These are phyloP conservation scores for Purpureocillium lavendulum DNA, from an alignment of 2,329 filamentous ascomycete genomes.

Conservation along the genomic window DNA sequence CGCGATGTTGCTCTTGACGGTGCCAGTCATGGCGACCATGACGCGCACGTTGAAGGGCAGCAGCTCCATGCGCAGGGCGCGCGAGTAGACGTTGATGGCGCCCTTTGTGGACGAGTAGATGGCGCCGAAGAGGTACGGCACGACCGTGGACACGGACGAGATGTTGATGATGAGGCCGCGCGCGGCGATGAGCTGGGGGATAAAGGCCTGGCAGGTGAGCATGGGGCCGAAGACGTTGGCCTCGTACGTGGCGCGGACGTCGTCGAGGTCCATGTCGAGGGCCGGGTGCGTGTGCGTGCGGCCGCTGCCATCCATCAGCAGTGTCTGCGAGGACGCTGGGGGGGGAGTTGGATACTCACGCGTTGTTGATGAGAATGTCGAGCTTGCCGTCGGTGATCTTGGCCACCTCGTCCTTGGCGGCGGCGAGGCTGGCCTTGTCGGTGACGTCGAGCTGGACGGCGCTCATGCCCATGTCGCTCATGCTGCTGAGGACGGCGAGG, in stretches of 20 bases:
- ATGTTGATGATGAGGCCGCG: slow-evolving; percentile 47
- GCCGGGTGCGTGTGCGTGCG: slow-evolving; percentile 43
- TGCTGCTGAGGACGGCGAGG: slow-evolving; percentile 34
- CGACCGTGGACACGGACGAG: slow-evolving; percentile 40
- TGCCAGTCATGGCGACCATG: slow-evolving; percentile 48
- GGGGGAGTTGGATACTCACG: slow-evolving; percentile 26
- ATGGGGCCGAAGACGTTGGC: slow-evolving; percentile 51
- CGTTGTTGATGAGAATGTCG: slow-evolving; percentile 53
- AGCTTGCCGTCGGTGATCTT: slow-evolving; percentile 42
- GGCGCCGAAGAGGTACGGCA: slow-evolving; percentile 44
- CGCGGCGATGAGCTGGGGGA: slow-evolving; percentile 38
- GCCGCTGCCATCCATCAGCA: slow-evolving; percentile 26
- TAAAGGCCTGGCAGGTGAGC: slow-evolving; percentile 44
- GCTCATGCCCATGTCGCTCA: slow-evolving; percentile 39
- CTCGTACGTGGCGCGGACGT: slow-evolving; percentile 45
- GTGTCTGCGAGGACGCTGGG: background rate
- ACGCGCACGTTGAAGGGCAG: slow-evolving; percentile 46
- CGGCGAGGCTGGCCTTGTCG: slow-evolving; percentile 37
- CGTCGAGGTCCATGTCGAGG: slow-evolving; percentile 41
- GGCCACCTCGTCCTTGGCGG: slow-evolving; percentile 36
- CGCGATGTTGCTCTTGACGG: slow-evolving; percentile 42
- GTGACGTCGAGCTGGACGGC: slow-evolving; percentile 46
- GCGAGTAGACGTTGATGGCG: slow-evolving; percentile 44
- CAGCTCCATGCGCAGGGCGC: slow-evolving; percentile 44
- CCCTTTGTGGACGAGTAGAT: slow-evolving; percentile 49